Conservation (phyloP, 2,329 filamentous ascomycete genomes). For the Sporothrix curviconia region DNA sequence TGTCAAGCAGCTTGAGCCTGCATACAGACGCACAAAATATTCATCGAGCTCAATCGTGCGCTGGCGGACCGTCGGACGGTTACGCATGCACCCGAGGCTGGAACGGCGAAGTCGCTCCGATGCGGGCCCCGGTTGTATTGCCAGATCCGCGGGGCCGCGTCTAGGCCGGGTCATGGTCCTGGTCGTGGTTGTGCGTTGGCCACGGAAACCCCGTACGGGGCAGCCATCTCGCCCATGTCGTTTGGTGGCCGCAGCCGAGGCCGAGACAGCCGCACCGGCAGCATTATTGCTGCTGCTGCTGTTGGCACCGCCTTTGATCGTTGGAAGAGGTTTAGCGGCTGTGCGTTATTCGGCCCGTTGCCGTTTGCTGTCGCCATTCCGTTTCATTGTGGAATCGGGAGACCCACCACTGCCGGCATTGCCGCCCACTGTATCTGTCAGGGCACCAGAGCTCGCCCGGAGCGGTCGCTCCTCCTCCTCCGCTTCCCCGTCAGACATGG, state of each 20-base stretch:
- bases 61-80: slow-evolving; percentile 27
- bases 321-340: neutral
- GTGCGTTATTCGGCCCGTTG: neutral
- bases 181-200: neutral
- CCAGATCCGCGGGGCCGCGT: slow-evolving; percentile 13
- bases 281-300: neutral
- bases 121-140: slow-evolving; percentile 9
- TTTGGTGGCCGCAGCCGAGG: neutral
- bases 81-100: slow-evolving; percentile 24
- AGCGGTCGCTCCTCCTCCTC: neutral
- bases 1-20: neutral
- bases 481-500: slow-evolving; percentile 16
- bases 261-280: neutral
- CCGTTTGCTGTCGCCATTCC: too few relatives aligned
- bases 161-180: slow-evolving; percentile 3
- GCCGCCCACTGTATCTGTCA: too few relatives aligned
- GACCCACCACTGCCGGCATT: slow-evolving; percentile 4
- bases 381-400: too few relatives aligned
- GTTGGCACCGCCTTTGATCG: too few relatives aligned
- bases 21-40: slow-evolving; percentile 34
- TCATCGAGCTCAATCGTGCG: slow-evolving; percentile 37
- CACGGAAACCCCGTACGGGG: slow-evolving; percentile 3
- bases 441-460: neutral
- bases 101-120: slow-evolving; percentile 22
- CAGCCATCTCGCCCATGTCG: slow-evolving; percentile 6